Base-by-base conservation (phyloP, 2,329 filamentous ascomycete genomes). In the Fusarium sp. region DNA sequence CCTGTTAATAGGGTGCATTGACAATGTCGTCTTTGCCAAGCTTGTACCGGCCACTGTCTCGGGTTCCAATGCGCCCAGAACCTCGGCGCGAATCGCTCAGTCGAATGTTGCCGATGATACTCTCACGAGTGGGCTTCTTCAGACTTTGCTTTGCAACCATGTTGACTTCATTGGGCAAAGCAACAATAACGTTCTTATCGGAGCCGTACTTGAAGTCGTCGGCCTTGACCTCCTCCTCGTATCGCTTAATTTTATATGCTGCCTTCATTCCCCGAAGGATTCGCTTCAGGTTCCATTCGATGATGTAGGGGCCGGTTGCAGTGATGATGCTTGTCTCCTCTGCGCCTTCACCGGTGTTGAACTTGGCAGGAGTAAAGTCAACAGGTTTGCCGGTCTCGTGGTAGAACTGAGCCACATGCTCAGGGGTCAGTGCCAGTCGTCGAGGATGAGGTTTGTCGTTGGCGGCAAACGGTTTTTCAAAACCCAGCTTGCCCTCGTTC, bases 131-230 rank as follows among this genome's bases (percentile, higher is more conserved):
- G 2, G 95, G 94, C 75, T 90, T 90, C 84, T 93, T 93, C 75
- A 99, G 87, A 58, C 89, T 90, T 72, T 91, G 87, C 79, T 95
- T 94, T 43, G 90, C 91, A 14, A 99, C 93, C 94, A 98, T 98
- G 79, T 97, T 96, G 71, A 99, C 96, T 78, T 98, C 94, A 76
- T 99, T 97, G 4, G 96, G 94, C 67, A 99, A 83, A 1, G 96
- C 96, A 35, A 99, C 95, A 74, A 99, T 97, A 73, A 99, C 93
- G 74, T 97, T 97, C 87, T 97, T 97, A 79, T 99, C 96, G 7
- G 91, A 94, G 45, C 95, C 95, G 75, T 94, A 99, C 74, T 96
- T 94, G 88, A 99, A 99, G 78, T 99, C 97, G 78, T 99, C 96
- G 6, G 96, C 96, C 84, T 96, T 97, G 76, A 99, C 94, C 67